A percentile compares a stretch with the other conserved stretches of the same genome.
These are phyloP conservation scores for Lodderomyces metapsilosis DNA, from an alignment of 1,139 yeast genomes.

Conservation along the genomic window DNA sequence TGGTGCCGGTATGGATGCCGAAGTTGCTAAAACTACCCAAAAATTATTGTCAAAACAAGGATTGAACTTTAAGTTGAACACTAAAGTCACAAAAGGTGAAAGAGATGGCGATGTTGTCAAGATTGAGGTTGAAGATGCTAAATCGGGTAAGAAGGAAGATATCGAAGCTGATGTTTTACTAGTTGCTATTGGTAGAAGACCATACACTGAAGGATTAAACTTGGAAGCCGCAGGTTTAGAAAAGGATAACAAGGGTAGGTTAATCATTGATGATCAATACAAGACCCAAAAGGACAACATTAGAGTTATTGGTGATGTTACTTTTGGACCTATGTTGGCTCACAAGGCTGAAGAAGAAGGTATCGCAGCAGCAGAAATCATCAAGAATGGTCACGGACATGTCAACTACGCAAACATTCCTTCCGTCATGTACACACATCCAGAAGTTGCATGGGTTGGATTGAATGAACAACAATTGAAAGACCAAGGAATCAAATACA, in stretches of 20 bases:
- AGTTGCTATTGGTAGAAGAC: conserved; percentile 99
- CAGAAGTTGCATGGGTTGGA: conserved; percentile 99
- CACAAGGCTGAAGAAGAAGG: conserved; percentile 99
- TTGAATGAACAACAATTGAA: conserved; percentile 93
- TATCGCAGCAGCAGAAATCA: conserved; percentile 95
- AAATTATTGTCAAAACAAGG: conserved; percentile 94
- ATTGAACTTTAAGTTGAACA: conserved; percentile 84
- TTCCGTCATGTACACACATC: conserved; percentile 97
- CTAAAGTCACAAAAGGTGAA: conserved; percentile 85
- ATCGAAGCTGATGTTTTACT: conserved; percentile 89
- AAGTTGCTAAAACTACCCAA: conserved; percentile 86
- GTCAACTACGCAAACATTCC: conserved; percentile 98
- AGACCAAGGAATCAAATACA: conserved; percentile 89
- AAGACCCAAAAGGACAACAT: conserved; percentile 91
- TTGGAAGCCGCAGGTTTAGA: conserved; percentile 89
- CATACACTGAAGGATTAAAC: conserved; percentile 87
- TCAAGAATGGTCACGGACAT: conserved; percentile 93
- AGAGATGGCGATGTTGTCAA: conserved; percentile 87
- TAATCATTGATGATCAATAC: conserved; percentile 91
- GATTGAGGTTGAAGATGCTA: conserved; percentile 85
- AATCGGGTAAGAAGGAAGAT: conserved; percentile 76
- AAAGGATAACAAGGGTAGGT: conserved; percentile 85
- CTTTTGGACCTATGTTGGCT: conserved; percentile 99
- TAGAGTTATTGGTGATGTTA: conserved; percentile 96
- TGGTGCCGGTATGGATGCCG: conserved; percentile 96